phyloP scores from a whole-genome alignment of 202 grass and related monocot species.

The Cymbopogon flexuosus region DNA sequence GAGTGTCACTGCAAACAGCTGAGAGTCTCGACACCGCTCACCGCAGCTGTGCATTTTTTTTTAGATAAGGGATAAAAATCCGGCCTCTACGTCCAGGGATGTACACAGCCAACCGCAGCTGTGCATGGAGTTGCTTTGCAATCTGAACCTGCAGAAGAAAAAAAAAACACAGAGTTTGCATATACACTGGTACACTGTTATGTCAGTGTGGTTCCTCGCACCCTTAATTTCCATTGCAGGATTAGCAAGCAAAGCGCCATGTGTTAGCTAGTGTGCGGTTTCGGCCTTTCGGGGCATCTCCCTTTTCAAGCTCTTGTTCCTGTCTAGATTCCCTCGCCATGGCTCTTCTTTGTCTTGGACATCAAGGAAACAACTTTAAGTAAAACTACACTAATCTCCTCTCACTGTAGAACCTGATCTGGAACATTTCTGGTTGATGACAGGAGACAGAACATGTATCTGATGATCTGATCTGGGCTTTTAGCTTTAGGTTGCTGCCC shows the following conservation, averaged over 20 bases:
- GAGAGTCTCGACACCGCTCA: neutral
- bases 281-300: neutral
- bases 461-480: conserved; percentile 26
- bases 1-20: neutral
- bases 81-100: too few species aligned
- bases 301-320: neutral
- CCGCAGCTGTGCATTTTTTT: neutral
- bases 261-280: conserved; percentile 3
- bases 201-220: neutral
- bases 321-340: conserved; percentile 15
- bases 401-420: conserved; percentile 1
- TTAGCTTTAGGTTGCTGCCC: conserved; percentile 33
- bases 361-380: conserved; percentile 50
- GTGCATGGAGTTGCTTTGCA: neutral
- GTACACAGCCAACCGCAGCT: too few species aligned
- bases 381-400: conserved; percentile 27
- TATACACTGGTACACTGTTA: neutral
- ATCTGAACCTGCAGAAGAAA: neutral
- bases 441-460: conserved; percentile 32
- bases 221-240: conserved; percentile 12
- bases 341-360: conserved; percentile 33
- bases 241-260: conserved; percentile 32
- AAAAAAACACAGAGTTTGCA: neutral
- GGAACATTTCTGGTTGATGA: conserved; percentile 38
- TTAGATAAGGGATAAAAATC: too few species aligned